Percentiles rank a stretch among this genome's conserved stretches.
Evolutionary conservation across 1,284 basidiomycete species (phyloP).

Genomic region (Sporisorium iseilematis-ciliati): DNA sequence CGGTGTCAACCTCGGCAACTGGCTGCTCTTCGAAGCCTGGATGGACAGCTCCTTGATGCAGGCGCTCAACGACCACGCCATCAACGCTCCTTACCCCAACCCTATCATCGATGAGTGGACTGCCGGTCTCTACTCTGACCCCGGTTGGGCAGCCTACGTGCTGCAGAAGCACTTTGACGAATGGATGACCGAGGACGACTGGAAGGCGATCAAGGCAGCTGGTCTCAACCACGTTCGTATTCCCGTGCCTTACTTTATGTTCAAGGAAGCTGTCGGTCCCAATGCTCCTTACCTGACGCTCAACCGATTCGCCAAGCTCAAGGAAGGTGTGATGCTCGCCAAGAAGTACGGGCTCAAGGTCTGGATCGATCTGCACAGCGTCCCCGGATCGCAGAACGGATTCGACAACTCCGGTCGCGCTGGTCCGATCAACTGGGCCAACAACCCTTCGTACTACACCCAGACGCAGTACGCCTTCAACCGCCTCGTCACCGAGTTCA

Average conservation of each 20-base stretch:
- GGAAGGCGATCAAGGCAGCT: constrained; percentile 74
- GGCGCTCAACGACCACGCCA: constrained; percentile 58
- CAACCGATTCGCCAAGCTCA: constrained; percentile 75
- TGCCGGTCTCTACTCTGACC: constrained; percentile 76
- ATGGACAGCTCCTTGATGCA: constrained; percentile 72
- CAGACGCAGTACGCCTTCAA: constrained; percentile 81
- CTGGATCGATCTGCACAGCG: constrained; percentile 78
- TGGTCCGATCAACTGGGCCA: constrained; percentile 80
- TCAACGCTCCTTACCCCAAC: constrained; percentile 57
- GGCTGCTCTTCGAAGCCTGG: constrained; percentile 66
- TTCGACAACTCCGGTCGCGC: constrained; percentile 77
- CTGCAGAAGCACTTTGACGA: constrained; percentile 79
- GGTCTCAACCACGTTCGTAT: constrained; percentile 80
- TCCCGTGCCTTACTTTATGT: constrained; percentile 82
- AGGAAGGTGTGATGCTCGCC: constrained; percentile 82
- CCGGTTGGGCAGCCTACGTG: constrained; percentile 51
- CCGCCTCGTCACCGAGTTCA: constrained; percentile 69
- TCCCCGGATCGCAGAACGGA: constrained; percentile 71
- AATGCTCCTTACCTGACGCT: constrained; percentile 89
- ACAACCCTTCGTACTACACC: constrained; percentile 77
- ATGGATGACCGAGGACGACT: constrained; percentile 84
- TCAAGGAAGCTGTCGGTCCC: constrained; percentile 85
- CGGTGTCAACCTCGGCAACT: constrained; percentile 67
- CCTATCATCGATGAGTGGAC: constrained; percentile 83
- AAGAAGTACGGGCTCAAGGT: constrained; percentile 81